Evolutionary conservation across 1,284 basidiomycete species (phyloP).

Genomic region (Xerocomus cyaneibrunnescens): DNA sequence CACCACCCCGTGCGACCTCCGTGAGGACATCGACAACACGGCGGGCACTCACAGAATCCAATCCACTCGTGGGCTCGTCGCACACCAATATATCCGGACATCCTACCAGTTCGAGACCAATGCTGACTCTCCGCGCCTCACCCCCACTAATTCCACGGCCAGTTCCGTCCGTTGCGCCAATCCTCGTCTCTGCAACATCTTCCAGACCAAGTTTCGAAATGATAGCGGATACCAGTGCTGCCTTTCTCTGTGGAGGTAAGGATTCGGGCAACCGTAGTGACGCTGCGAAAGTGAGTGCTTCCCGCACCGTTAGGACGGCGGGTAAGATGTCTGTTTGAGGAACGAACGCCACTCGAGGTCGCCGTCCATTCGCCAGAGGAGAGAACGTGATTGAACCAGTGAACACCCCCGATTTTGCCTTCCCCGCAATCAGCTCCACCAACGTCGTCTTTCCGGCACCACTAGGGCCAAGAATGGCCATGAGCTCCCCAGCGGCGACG

Average conservation of each 20-base stretch:
- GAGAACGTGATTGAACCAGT: conserved; percentile 66
- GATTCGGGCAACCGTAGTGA: conserved; percentile 80
- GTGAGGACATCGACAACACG: conserved; percentile 76
- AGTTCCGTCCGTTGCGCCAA: conserved; percentile 54
- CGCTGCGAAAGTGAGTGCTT: conserved; percentile 83
- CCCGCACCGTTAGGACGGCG: conserved; percentile 75
- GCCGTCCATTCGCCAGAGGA: conserved; percentile 29
- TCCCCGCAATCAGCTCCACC: conserved; percentile 81
- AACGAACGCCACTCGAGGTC: conserved; percentile 74
- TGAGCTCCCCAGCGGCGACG: conserved; percentile 76
- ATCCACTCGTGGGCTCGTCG: conserved; percentile 80
- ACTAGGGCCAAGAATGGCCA: conserved; percentile 86
- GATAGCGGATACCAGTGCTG: conserved; percentile 65
- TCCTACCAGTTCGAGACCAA: conserved; percentile 81
- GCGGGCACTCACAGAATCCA: conserved; percentile 86
- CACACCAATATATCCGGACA: conserved; percentile 78
- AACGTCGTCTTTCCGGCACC: conserved; percentile 87
- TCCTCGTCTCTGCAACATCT: conserved; percentile 67
- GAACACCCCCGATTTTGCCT: conserved; percentile 67
- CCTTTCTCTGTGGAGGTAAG: conserved; percentile 65
- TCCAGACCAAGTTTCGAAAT: conserved; percentile 76
- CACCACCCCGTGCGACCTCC: conserved; percentile 65
- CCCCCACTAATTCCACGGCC: conserved; percentile 83
- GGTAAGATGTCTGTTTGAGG: conserved; percentile 85
- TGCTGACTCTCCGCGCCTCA: conserved; percentile 81